Percentiles rank a stretch among this genome's conserved stretches.
Evolutionary conservation across 139 green algal species (phyloP).

Genomic region (Trebouxia sp.): DNA sequence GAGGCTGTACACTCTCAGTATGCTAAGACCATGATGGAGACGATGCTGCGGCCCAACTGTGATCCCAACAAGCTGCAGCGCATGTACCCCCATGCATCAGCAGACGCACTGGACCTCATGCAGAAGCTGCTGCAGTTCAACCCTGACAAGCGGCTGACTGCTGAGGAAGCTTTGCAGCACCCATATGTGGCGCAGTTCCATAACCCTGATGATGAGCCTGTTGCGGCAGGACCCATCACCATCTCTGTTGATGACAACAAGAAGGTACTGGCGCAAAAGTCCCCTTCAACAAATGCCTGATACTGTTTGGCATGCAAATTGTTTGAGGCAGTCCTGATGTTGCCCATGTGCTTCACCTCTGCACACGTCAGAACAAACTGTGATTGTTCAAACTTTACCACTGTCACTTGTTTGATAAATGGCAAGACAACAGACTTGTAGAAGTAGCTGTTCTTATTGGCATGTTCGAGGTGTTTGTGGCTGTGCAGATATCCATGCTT

Average conservation of each 20-base stretch:
- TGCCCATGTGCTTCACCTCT: no score
- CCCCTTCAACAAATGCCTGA: background rate
- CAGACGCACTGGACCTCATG: conserved; percentile 87
- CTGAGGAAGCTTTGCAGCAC: conserved; percentile 88
- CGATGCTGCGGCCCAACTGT: conserved; percentile 54
- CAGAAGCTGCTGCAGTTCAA: conserved; percentile 69
- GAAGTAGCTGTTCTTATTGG: background rate
- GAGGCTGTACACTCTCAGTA: conserved; percentile 87
- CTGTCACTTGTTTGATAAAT: background rate
- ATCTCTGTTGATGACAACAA: conserved; percentile 96
- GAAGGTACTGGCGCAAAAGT: conserved; percentile 60
- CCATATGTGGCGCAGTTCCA: conserved; percentile 97
- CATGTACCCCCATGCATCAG: conserved; percentile 78
- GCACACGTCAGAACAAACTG: background rate
- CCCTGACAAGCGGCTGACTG: conserved; percentile 85
- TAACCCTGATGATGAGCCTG: conserved; percentile 83
- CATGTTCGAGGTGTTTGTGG: background rate
- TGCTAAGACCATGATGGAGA: conserved; percentile 92
- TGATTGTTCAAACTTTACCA: background rate
- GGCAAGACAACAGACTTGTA: background rate
- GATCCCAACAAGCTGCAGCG: conserved; percentile 58
- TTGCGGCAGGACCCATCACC: conserved; percentile 66
- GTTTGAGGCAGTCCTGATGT: background rate
- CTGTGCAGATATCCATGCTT: conserved; percentile 51
- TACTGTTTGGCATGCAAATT: no score